A percentile compares a stretch with the other conserved stretches of the same genome.
phyloP scores from a whole-genome alignment of 129 eudicot species.

The Kitagawia praeruptora region DNA sequence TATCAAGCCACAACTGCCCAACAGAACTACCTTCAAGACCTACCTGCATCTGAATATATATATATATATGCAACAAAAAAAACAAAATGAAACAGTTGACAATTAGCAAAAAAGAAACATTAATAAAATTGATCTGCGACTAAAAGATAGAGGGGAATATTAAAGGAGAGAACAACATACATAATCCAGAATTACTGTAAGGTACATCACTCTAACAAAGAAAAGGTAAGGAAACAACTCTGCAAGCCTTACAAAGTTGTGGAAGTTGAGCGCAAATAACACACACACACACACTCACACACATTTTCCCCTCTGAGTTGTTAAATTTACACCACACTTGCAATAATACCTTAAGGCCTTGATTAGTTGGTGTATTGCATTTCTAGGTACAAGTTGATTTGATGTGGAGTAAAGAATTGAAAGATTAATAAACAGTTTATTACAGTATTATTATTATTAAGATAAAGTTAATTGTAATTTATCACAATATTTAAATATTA shows the following conservation, averaged over 20 bases:
- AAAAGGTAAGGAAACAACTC: not conserved
- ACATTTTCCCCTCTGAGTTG: not conserved
- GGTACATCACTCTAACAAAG: not conserved
- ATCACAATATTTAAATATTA: no score
- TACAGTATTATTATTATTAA: no score
- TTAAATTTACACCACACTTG: not conserved
- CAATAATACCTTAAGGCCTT: not conserved
- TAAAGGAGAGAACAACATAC: not conserved
- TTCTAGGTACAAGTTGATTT: no score
- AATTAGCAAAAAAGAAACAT: not conserved
- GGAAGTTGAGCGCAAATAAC: not conserved
- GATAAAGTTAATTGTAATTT: no score
- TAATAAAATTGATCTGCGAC: not conserved
- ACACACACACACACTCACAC: not conserved
- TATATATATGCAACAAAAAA: not conserved
- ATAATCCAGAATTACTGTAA: not conserved
- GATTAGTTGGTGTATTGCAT: no score
- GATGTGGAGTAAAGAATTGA: no score
- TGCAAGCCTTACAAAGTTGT: not conserved
- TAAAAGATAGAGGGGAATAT: not conserved
- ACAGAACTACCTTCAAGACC: conserved; percentile 93
- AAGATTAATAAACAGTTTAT: no score
- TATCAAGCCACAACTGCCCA: conserved; percentile 96
- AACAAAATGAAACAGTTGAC: not conserved
- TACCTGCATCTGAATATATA: conserved; percentile 46